Evolutionary conservation across 345 rosid species (phyloP).

Genomic region (Salix suchowensis): DNA sequence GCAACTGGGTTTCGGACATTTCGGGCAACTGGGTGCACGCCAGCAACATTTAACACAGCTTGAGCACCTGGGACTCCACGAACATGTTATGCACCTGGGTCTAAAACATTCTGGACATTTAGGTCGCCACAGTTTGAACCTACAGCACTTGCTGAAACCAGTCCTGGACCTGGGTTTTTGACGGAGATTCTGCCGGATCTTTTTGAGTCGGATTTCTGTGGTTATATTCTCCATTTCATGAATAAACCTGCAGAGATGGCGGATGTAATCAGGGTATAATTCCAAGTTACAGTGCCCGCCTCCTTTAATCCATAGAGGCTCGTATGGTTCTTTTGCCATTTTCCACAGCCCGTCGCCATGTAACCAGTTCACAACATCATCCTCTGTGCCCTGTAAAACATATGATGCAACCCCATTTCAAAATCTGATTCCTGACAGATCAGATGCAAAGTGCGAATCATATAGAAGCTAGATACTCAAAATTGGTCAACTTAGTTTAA

Average conservation of each 20-base stretch:
- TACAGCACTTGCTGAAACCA: constrained; percentile 38
- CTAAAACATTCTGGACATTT: constrained; percentile 37
- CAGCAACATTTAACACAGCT: constrained; percentile 27
- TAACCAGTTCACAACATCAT: constrained; percentile 94
- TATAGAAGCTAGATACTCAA: neutral
- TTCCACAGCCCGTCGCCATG: constrained; percentile 94
- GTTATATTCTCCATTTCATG: constrained; percentile 86
- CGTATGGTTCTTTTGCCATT: constrained; percentile 81
- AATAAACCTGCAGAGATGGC: constrained; percentile 74
- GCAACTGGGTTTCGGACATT: too few relatives aligned
- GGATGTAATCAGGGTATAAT: constrained; percentile 86
- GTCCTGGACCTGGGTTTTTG: constrained; percentile 33
- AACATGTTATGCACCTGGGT: constrained; percentile 28
- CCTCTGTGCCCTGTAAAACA: constrained; percentile 79
- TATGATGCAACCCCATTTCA: neutral
- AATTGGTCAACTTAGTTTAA: neutral
- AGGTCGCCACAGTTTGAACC: constrained; percentile 38
- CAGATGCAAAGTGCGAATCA: neutral
- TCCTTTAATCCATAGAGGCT: constrained; percentile 98
- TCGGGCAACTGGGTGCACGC: neutral
- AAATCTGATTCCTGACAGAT: neutral
- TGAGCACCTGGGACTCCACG: constrained; percentile 30
- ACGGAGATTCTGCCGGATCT: constrained; percentile 54
- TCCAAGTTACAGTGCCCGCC: constrained; percentile 98
- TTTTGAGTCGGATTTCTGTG: constrained; percentile 63